These are phyloP conservation scores for Sequoiadendron giganteum DNA, from an alignment of 75 land plant species.

Conservation along the genomic window DNA sequence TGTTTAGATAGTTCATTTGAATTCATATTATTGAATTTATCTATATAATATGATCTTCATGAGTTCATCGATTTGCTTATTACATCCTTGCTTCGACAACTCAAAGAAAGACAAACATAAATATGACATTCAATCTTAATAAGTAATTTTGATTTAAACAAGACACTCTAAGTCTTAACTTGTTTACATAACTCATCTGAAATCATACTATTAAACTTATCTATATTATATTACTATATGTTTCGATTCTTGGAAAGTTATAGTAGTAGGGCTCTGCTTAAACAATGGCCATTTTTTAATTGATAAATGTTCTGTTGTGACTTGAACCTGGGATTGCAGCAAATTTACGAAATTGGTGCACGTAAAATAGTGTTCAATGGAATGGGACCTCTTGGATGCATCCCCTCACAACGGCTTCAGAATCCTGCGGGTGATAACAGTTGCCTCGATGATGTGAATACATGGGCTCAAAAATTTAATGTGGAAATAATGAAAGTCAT, in stretches of 20 bases:
- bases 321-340: slow-evolving; percentile 17
- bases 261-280: no score
- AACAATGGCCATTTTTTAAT: neutral
- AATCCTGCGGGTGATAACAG: slow-evolving; percentile 41
- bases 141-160: no score
- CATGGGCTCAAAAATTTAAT: slow-evolving; percentile 64
- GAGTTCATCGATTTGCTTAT: no score
- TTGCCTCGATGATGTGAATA: slow-evolving; percentile 60
- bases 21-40: no score
- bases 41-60: neutral
- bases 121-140: no score
- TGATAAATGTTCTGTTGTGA: neutral
- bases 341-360: slow-evolving; percentile 63
- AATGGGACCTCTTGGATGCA: slow-evolving; percentile 93
- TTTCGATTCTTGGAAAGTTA: neutral
- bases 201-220: no score
- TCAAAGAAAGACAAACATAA: neutral
- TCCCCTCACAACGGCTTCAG: slow-evolving; percentile 67
- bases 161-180: no score
- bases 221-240: neutral
- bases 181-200: no score
- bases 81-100: no score
- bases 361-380: slow-evolving; percentile 62
- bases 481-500: slow-evolving; percentile 22
- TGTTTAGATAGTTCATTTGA: no score